Evolutionary conservation across 352 stramenopile genomes (phyloP), one percentile per base, ranked within the genome.

Genomic region (Globisporangium spinosum): DNA sequence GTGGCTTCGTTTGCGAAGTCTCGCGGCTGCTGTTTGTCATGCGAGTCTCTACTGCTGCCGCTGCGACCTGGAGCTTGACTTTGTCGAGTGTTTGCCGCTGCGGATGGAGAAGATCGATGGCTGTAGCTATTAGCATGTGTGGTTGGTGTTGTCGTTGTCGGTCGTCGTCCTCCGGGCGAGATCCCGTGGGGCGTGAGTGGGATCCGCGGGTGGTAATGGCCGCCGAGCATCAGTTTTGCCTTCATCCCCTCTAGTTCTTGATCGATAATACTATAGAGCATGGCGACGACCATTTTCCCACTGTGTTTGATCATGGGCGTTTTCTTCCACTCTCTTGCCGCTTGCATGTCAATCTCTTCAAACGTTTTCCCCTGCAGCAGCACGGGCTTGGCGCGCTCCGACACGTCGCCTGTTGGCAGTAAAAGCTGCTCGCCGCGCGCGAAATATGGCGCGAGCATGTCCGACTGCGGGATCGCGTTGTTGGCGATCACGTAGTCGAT

Each of bases 401-500:
- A 62, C 76, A 95, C 82, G 40, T 83, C 84, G 2, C 79, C 69
- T 0, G 82, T 92, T 22, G 87, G 84, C 20, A 94, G 64, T 61
- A 95, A 66, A 25, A 95, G 65, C 69, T 83, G 75, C 59, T 95
- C 87, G 20, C 84, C 87, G 45, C 87, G 76, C n/a, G 85, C 82
- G 35, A 94, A 77, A 66, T 89, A 91, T 34, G 80, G 80, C 22
- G 66, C 76, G 43, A 94, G 74, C 8, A 88, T 75, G 23, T 86
- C 74, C 3, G 80, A 68, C 0, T 81, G 72, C 38, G 85, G 85
- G 0, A 80, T 62, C 0, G 81, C 80, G 65, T 94, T 93, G 70
- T 95, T 95, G 0, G 87, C 87, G 66, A 95, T 92, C 49, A 95
- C 77, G 49, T 95, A 95, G 73, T 95, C 87, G 60, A 95, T 87